Percentiles rank a stretch among this genome's conserved stretches.
phyloP scores from a whole-genome alignment of 2,329 filamentous ascomycete genomes.

The Nakataea oryzae region DNA sequence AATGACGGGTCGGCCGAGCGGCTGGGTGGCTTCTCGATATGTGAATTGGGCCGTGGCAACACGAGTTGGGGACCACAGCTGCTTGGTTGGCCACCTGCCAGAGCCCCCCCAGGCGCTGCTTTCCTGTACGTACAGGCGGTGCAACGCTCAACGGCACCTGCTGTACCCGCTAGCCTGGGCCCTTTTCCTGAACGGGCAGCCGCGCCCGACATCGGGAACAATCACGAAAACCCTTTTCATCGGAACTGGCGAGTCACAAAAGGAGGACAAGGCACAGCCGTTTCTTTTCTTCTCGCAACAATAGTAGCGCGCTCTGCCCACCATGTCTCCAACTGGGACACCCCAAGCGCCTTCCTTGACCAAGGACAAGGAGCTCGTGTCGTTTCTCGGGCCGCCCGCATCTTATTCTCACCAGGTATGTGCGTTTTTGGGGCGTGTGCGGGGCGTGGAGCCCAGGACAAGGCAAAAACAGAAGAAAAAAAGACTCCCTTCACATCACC shows the following conservation, averaged over 20 bases:
- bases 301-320: background rate
- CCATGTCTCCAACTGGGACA: background rate
- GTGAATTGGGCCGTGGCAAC: no score
- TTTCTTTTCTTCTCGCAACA: background rate
- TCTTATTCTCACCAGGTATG: constrained; percentile 18
- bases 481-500: background rate
- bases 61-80: no score
- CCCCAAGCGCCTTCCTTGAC: background rate
- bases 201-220: background rate
- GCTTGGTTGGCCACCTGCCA: no score
- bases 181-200: background rate
- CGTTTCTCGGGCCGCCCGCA: constrained; percentile 15
- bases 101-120: background rate
- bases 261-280: no score
- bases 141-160: background rate
- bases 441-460: no score
- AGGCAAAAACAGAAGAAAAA: background rate
- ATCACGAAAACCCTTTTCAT: background rate
- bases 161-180: no score
- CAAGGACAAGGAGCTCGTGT: constrained; percentile 8
- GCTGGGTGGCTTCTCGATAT: no score
- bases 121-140: background rate
- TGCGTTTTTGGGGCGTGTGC: background rate
- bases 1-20: no score
- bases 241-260: background rate